These are phyloP conservation scores for Gentiana straminea DNA, from an alignment of 257 asterid genomes.

Conservation along the genomic window DNA sequence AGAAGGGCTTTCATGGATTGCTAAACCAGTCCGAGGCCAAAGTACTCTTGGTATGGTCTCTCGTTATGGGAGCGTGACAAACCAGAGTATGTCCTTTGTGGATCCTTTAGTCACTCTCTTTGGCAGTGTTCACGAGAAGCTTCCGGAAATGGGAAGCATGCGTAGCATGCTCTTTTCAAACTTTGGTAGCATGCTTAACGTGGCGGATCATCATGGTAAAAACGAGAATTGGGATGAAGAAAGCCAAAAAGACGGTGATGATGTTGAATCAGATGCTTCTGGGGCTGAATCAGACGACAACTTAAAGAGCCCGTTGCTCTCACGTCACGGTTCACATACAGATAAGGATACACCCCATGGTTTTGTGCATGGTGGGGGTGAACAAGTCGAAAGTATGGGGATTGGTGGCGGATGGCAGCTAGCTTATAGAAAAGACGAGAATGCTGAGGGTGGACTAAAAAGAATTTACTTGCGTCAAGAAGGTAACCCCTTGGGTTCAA, in stretches of 20 bases:
- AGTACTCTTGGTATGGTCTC: constrained; percentile 23
- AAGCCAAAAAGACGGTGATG: constrained; percentile 28
- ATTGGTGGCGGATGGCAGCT: constrained; percentile 85
- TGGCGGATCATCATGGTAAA: constrained; percentile 29
- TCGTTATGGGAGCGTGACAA: constrained; percentile 31
- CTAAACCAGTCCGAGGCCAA: constrained; percentile 32
- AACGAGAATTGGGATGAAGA: constrained; percentile 49
- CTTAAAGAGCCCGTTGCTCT: constrained; percentile 46
- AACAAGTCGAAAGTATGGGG: constrained; percentile 24
- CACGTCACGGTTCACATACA: constrained; percentile 47
- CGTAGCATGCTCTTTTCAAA: constrained; percentile 49
- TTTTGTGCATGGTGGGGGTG: constrained; percentile 22
- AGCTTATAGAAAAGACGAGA: constrained; percentile 37
- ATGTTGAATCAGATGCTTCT: constrained; percentile 27
- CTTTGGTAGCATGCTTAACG: constrained; percentile 48
- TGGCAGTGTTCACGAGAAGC: constrained; percentile 52
- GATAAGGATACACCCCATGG: constrained; percentile 26
- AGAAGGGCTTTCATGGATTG: constrained; percentile 43
- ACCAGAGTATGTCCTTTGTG: constrained; percentile 25
- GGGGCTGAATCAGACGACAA: constrained; percentile 44
- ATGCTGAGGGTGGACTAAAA: constrained; percentile 34
- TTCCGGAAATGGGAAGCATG: constrained; percentile 42
- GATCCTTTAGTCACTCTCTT: constrained; percentile 58
- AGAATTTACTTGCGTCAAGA: constrained; percentile 56
- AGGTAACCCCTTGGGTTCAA: constrained; percentile 19